A percentile compares a stretch with the other conserved stretches of the same genome.
Conservation (phyloP, 2,329 filamentous ascomycete genomes). For the Beauveria sp. region DNA sequence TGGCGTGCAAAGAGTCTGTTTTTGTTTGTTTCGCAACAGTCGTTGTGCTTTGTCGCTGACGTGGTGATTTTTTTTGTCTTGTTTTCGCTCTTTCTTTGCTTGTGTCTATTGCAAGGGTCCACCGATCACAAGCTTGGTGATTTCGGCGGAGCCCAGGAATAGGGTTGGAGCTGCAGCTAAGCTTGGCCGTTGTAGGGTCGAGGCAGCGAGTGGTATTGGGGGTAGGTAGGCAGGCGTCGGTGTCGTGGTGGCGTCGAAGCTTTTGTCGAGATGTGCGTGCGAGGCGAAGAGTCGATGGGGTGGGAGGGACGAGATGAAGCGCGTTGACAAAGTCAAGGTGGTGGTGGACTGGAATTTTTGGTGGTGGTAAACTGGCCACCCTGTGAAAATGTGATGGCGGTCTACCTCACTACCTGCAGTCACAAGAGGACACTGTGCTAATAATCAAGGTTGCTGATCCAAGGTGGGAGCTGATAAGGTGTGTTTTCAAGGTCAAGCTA, state of each 20-base stretch:
- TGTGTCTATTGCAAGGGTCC: constrained; percentile 7
- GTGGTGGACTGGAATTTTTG: not conserved
- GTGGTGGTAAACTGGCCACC: not conserved
- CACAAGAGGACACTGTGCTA: constrained; percentile 5
- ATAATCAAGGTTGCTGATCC: not conserved
- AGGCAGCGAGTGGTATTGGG: not conserved
- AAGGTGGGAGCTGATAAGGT: not conserved
- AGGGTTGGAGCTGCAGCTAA: not conserved
- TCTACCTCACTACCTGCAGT: not conserved
- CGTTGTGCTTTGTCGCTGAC: constrained; percentile 1
- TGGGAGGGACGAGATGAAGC: not conserved
- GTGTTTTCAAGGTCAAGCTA: not conserved
- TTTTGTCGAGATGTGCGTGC: too few relatives aligned
- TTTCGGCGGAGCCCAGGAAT: constrained; percentile 1
- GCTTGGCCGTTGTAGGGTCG: not conserved
- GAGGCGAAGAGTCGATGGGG: not conserved
- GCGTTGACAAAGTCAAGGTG: not conserved
- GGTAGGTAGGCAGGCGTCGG: not conserved
- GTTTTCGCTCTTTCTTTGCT: not conserved
- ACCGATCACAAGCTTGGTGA: constrained; percentile 8
- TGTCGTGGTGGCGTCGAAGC: not conserved
- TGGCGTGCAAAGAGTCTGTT: not conserved
- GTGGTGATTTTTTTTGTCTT: not conserved
- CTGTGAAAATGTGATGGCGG: not conserved
- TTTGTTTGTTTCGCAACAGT: not conserved